Evolutionary conservation across 352 stramenopile genomes (phyloP).

Genomic region (Phytopythium sindhum): DNA sequence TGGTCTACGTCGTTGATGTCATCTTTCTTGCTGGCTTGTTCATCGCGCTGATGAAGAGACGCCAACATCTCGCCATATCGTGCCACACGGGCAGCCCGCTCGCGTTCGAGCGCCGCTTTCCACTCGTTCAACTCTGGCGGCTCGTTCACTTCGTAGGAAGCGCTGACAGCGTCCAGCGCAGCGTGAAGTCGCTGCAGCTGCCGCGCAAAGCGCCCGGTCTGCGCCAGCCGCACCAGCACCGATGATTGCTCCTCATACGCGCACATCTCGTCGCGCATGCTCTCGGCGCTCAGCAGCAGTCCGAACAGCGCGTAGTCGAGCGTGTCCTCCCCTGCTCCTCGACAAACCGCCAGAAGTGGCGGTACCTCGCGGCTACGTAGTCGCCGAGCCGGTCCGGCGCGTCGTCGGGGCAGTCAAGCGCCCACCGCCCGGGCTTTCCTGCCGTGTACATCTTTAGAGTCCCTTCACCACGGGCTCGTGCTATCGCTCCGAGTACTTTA

Average conservation of each 20-base stretch:
- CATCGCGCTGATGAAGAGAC: neutral
- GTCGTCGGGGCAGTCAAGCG: neutral
- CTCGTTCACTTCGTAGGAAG: neutral
- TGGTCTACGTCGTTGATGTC: neutral
- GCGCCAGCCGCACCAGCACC: neutral
- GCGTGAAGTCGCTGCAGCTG: neutral
- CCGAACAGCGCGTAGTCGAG: neutral
- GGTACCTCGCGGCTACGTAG: neutral
- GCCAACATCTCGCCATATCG: neutral
- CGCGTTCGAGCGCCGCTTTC: neutral
- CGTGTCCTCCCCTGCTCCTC: neutral
- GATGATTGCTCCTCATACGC: neutral
- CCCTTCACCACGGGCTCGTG: too few species aligned
- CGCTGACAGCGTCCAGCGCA: neutral
- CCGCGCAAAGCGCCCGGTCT: conserved; percentile 1
- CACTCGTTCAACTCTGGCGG: neutral
- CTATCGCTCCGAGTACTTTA: too few species aligned
- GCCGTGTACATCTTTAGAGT: neutral
- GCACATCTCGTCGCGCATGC: neutral
- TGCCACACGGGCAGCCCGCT: neutral
- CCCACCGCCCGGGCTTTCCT: neutral
- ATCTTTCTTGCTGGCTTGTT: neutral
- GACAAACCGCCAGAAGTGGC: neutral
- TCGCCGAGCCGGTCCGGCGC: neutral
- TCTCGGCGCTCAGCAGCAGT: neutral